phyloP scores from a whole-genome alignment of 768 basidiomycete species.

The Mycena belliarum region DNA sequence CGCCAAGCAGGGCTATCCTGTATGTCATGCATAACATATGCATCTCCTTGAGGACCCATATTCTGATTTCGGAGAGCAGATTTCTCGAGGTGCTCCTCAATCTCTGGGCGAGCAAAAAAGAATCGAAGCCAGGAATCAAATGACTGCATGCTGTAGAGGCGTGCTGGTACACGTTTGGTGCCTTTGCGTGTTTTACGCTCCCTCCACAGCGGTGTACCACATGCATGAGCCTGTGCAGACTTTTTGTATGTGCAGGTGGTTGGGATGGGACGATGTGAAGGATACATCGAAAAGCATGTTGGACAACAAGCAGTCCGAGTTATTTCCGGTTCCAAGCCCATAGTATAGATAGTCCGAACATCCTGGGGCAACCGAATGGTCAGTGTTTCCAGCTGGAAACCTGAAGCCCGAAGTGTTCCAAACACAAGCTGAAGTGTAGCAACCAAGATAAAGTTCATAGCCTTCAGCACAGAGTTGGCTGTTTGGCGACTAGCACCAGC shows the following conservation, averaged over 20 bases:
- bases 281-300: neutral
- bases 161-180: neutral
- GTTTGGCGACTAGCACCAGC: conserved; percentile 24
- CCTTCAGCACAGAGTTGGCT: conserved; percentile 22
- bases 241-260: no score
- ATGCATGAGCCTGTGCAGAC: no score
- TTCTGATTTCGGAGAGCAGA: neutral
- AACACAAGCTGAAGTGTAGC: neutral
- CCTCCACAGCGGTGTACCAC: neutral
- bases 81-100: neutral
- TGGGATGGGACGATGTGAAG: neutral
- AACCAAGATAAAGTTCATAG: conserved; percentile 22
- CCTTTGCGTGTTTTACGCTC: neutral
- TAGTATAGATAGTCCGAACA: conserved; percentile 25
- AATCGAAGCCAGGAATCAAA: neutral
- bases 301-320: conserved; percentile 22
- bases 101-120: neutral
- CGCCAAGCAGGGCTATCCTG: neutral
- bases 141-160: neutral
- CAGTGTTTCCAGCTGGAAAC: neutral
- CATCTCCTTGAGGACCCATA: no score
- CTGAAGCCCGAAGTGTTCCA: neutral
- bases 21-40: neutral
- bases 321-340: conserved; percentile 25
- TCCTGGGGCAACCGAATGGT: conserved; percentile 23